A percentile compares a stretch with the other conserved stretches of the same genome.
Conservation (phyloP, 257 asterid genomes). For the Scutellaria baicalensis region DNA sequence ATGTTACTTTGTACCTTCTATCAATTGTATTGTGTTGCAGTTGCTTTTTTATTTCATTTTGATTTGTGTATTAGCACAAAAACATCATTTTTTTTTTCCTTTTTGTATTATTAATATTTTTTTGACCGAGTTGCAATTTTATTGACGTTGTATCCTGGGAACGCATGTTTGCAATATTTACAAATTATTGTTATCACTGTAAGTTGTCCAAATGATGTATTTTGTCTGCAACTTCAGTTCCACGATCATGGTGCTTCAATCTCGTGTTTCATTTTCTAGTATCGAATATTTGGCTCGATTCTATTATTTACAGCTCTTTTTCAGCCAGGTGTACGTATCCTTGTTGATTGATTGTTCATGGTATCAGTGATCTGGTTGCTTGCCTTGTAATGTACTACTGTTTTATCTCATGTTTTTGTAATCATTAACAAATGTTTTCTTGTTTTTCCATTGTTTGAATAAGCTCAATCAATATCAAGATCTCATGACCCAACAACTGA, state of each 20-base stretch:
- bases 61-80: constrained; percentile 27
- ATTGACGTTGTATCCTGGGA: not conserved
- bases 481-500: not conserved
- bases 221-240: not conserved
- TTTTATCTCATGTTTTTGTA: too few relatives aligned
- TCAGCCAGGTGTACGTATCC: too few relatives aligned
- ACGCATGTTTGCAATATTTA: not conserved
- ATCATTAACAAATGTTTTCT: too few relatives aligned
- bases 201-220: not conserved
- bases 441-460: too few relatives aligned
- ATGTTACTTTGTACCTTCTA: constrained; percentile 19
- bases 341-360: too few relatives aligned
- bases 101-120: not conserved
- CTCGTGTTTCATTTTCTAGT: not conserved
- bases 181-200: not conserved
- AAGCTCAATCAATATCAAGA: too few relatives aligned
- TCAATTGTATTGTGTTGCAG: constrained; percentile 31
- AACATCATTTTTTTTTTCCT: not conserved
- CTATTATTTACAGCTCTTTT: too few relatives aligned
- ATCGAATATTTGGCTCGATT: too few relatives aligned
- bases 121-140: not conserved
- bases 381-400: too few relatives aligned
- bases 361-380: too few relatives aligned
- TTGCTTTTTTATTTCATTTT: constrained; percentile 10
- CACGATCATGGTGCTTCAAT: not conserved